A percentile compares a stretch with the other conserved stretches of the same genome.
Evolutionary conservation across 805 yeast genomes (phyloP).

Genomic region (Millerozyma miso): DNA sequence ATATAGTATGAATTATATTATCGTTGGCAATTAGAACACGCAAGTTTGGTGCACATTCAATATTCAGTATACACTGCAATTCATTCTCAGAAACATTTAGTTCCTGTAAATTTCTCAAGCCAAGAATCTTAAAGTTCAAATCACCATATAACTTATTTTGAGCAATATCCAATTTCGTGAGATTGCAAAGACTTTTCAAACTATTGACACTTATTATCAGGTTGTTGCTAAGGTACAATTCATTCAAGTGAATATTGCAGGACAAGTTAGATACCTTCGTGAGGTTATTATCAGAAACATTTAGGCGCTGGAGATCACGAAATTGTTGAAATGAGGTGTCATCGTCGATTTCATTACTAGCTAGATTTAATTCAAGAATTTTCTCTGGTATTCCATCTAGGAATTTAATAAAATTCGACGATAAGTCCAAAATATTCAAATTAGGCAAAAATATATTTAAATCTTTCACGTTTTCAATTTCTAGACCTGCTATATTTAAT

Average conservation of each 20-base stretch:
- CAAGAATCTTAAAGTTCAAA: constrained; percentile 30
- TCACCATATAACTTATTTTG: constrained; percentile 37
- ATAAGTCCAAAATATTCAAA: constrained; percentile 34
- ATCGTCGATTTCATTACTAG: constrained; percentile 35
- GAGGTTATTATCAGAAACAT: constrained; percentile 36
- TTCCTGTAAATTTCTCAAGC: constrained; percentile 40
- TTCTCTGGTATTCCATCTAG: constrained; percentile 43
- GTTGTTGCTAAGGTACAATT: constrained; percentile 37
- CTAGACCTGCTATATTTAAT: constrained; percentile 30
- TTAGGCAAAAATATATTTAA: constrained; percentile 43
- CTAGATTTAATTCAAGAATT: constrained; percentile 35
- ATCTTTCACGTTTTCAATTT: constrained; percentile 40
- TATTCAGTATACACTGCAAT: constrained; percentile 27
- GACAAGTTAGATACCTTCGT: constrained; percentile 32
- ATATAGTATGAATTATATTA: constrained; percentile 27
- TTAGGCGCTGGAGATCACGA: constrained; percentile 39
- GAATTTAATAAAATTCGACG: constrained; percentile 39
- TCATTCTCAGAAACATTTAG: constrained; percentile 41
- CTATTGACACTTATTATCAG: constrained; percentile 32
- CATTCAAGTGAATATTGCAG: constrained; percentile 38
- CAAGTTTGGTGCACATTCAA: constrained; percentile 33
- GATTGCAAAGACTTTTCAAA: constrained; percentile 33
- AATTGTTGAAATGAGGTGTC: constrained; percentile 39
- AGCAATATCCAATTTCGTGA: constrained; percentile 38
- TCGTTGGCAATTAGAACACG: constrained; percentile 39